phyloP scores from a whole-genome alignment of 2,329 filamentous ascomycete genomes.

The Hymenoscyphus infarciens region DNA sequence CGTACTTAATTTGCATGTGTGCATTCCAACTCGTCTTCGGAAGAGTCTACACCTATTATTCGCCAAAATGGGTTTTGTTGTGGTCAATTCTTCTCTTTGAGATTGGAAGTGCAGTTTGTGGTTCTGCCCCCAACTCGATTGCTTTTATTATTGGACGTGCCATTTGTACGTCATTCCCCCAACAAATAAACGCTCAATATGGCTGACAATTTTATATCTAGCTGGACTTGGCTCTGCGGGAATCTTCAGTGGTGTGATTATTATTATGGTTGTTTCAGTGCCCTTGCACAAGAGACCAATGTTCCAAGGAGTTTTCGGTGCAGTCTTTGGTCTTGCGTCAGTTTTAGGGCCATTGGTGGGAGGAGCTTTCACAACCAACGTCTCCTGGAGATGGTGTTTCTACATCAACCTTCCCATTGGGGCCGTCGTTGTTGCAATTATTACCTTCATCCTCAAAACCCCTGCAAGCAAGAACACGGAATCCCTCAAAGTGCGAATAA shows the following conservation, averaged over 20 bases:
- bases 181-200: neutral
- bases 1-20: slow-evolving; percentile 38
- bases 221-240: slow-evolving; percentile 29
- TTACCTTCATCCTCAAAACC: slow-evolving; percentile 21
- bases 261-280: slow-evolving; percentile 30
- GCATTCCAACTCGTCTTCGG: slow-evolving; percentile 32
- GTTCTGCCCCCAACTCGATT: slow-evolving; percentile 34
- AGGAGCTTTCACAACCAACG: slow-evolving; percentile 39
- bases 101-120: slow-evolving; percentile 36
- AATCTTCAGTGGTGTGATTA: slow-evolving; percentile 33
- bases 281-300: slow-evolving; percentile 32
- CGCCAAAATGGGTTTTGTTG: slow-evolving; percentile 32
- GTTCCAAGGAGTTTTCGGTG: slow-evolving; percentile 32
- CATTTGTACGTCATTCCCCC: slow-evolving; percentile 22
- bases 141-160: slow-evolving; percentile 38
- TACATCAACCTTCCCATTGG: slow-evolving; percentile 40
- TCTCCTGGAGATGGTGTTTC: slow-evolving; percentile 37
- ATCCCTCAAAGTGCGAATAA: slow-evolving; percentile 39
- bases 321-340: slow-evolving; percentile 34
- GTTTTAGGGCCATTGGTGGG: slow-evolving; percentile 38
- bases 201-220: slow-evolving; percentile 16
- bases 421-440: slow-evolving; percentile 18
- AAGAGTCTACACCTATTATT: slow-evolving; percentile 35
- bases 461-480: slow-evolving; percentile 19
- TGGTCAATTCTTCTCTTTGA: slow-evolving; percentile 36